Base-by-base conservation (phyloP, 176 grass and related monocot genomes). In the Oryza coarctata region DNA sequence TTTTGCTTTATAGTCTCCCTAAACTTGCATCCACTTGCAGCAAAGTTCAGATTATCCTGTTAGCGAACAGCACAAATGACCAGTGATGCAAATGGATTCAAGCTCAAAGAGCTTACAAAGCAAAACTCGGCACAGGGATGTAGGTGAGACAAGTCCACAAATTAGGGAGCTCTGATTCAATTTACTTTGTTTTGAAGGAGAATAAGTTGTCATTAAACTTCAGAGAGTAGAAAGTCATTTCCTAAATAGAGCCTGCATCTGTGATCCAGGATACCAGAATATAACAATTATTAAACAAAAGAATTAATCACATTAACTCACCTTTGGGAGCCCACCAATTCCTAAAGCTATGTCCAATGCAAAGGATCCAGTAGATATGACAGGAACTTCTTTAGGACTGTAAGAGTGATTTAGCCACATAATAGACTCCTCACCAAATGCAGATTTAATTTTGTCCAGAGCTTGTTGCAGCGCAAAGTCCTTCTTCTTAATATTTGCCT, bases 261-360 rank as follows among this genome's bases (percentile, higher is more conserved):
- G 49, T 52, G 49, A 7, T 35, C 4, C 13, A 29, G 31, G 33
- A 8, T 81, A 27, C 31, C 7, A 57, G 14, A 38, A 26, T 45
- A 49, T 47, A 40, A 31, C 9, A 45, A 58, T 44, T 82, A 30
- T 30, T 9, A 73, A 1, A 33, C 18, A 73, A 50, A 70, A 73
- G 44, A 63, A 25, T 25, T 62, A 70, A 63, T 4, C 60, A 3
- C n/a, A 5, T 13, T 20, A 74, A 75, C 73, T 61, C 27, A 91
- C 86, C 85, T 91, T 88, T 68, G 86, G 89, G 47, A 91, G 89
- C 43, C 89, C 89, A 71, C 86, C 85, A 63, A 91, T 91, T 75
- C 89, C 89, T 70, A 91, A 76, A 84, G 89, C 89, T n/a, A 78
- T 68, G 76, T 91, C 89, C 74, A 91, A 76, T 30, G 85, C 35